Evolutionary conservation across 257 asterid genomes (phyloP).

Genomic region (Perilla frutescens): DNA sequence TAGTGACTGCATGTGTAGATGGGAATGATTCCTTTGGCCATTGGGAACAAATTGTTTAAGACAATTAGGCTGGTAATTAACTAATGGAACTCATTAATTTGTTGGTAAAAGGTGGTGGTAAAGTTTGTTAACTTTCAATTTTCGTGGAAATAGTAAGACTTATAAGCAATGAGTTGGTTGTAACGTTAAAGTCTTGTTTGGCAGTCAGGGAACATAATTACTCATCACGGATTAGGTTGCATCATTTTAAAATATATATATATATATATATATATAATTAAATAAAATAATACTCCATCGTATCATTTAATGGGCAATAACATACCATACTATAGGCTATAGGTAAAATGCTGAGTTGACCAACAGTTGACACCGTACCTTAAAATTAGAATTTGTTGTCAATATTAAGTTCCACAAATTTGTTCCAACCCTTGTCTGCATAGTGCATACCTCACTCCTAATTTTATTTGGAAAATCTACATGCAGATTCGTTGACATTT

Average conservation of each 20-base stretch:
- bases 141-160: not conserved
- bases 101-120: slow-evolving; percentile 8
- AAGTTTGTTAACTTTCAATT: slow-evolving; percentile 19
- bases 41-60: slow-evolving; percentile 30
- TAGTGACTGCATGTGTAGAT: slow-evolving; percentile 33
- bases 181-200: slow-evolving; percentile 29
- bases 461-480: not conserved
- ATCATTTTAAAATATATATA: too few species aligned
- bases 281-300: too few species aligned
- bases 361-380: too few species aligned
- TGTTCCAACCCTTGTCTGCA: not conserved
- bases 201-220: slow-evolving; percentile 19
- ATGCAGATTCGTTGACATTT: not conserved
- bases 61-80: not conserved
- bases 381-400: too few species aligned
- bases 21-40: slow-evolving; percentile 34
- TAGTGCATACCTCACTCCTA: not conserved
- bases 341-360: too few species aligned
- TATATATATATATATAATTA: too few species aligned
- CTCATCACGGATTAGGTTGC: not conserved
- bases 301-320: too few species aligned
- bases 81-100: slow-evolving; percentile 18
- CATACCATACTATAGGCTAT: too few species aligned
- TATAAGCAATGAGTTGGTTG: slow-evolving; percentile 11
- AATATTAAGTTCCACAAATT: too few species aligned